These are phyloP conservation scores for Leucogyrophana mollusca DNA, from an alignment of 768 basidiomycete genomes.

Conservation along the genomic window DNA sequence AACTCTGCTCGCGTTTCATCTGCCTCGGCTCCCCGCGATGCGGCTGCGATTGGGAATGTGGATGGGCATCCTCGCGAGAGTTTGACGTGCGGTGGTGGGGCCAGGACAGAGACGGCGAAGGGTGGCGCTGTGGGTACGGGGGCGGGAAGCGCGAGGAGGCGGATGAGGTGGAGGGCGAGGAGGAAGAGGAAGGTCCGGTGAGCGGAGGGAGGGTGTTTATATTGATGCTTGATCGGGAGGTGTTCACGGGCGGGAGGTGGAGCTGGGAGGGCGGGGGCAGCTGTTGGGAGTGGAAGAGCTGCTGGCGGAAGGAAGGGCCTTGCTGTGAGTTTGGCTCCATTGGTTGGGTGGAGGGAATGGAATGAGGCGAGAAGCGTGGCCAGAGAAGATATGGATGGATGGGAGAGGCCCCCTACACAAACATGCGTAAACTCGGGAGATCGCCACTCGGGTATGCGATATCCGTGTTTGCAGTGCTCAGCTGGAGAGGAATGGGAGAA, in stretches of 20 bases:
- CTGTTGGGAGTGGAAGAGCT: constrained; percentile 41
- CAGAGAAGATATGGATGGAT: too few relatives aligned
- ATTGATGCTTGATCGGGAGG: constrained; percentile 25
- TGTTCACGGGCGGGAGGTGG: constrained; percentile 33
- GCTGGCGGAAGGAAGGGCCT: constrained; percentile 30
- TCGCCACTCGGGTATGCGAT: too few relatives aligned
- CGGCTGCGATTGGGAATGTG: constrained; percentile 10
- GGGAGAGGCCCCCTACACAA: too few relatives aligned
- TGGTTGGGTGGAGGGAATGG: too few relatives aligned
- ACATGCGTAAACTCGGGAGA: too few relatives aligned
- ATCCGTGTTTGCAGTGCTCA: too few relatives aligned
- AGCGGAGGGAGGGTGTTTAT: constrained; percentile 43
- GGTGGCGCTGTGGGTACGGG: constrained; percentile 23
- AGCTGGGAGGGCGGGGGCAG: constrained; percentile 44
- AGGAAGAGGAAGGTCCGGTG: constrained; percentile 23
- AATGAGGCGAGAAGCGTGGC: too few relatives aligned
- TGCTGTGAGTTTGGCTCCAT: constrained; percentile 5
- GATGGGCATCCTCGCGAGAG: constrained; percentile 41
- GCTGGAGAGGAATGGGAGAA: too few relatives aligned
- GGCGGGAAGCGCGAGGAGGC: constrained; percentile 20
- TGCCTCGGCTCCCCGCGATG: constrained; percentile 18
- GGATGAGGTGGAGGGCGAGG: constrained; percentile 14
- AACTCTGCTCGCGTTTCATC: constrained; percentile 26
- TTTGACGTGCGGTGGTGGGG: constrained; percentile 36
- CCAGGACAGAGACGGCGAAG: constrained; percentile 25